phyloP scores from a whole-genome alignment of 176 grass and related monocot genomes.

The Rhipidocladum racemiflorum region DNA sequence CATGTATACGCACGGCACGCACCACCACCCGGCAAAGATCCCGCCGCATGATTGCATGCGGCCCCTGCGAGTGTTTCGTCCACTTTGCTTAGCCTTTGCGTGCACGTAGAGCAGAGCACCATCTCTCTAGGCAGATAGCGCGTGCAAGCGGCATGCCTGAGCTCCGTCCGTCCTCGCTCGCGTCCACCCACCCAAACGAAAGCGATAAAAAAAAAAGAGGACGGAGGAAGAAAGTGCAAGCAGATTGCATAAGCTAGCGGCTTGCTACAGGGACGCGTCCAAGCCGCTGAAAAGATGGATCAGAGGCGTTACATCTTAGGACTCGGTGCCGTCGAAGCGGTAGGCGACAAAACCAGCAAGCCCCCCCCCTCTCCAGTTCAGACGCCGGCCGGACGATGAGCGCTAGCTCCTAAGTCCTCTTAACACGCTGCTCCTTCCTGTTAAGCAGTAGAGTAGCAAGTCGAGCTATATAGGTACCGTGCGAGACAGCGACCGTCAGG shows the following conservation, averaged over 20 bases:
- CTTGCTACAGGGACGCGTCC: neutral
- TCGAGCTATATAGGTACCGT: neutral
- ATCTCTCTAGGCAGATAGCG: neutral
- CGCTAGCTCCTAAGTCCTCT: neutral
- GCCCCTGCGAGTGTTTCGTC: neutral
- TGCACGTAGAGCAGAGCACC: neutral
- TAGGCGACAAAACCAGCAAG: constrained; percentile 26
- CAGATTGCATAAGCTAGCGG: neutral
- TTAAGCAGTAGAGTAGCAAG: neutral
- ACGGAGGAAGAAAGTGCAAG: neutral
- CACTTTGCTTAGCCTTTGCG: neutral
- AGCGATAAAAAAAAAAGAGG: neutral
- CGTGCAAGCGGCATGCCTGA: neutral
- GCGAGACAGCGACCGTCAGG: neutral
- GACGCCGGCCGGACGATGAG: too few species aligned
- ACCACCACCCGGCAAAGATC: constrained; percentile 7
- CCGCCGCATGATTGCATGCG: constrained; percentile 21
- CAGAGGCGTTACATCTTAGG: constrained; percentile 18
- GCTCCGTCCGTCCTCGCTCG: neutral
- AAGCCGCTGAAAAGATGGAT: constrained; percentile 32
- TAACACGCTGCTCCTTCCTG: too few species aligned
- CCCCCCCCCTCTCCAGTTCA: neutral
- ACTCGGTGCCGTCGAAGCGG: neutral
- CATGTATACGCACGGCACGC: neutral
- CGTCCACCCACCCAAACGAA: neutral